phyloP scores from a whole-genome alignment of 2,329 filamentous ascomycete species.

The Nothopassalora personata region DNA sequence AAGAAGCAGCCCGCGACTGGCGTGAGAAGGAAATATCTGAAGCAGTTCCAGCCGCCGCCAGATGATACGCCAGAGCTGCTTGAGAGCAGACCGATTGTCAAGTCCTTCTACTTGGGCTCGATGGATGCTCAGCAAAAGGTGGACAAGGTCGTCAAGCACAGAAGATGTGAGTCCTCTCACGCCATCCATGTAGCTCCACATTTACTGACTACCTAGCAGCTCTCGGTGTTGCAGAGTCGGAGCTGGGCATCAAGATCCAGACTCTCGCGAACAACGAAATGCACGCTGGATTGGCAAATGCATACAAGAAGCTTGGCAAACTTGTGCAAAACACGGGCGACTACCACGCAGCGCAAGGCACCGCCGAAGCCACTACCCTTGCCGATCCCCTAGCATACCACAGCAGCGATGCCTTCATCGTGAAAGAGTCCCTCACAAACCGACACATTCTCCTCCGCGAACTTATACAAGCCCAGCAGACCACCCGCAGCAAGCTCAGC shows the following conservation, averaged over 20 bases:
- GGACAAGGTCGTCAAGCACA: constrained; percentile 84
- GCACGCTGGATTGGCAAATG: constrained; percentile 78
- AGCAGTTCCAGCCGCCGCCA: constrained; percentile 95
- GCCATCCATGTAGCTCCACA: neutral
- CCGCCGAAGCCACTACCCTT: constrained; percentile 89
- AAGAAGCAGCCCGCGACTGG: constrained; percentile 96
- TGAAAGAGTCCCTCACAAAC: constrained; percentile 97
- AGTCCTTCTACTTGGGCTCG: constrained; percentile 88
- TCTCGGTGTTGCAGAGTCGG: constrained; percentile 83
- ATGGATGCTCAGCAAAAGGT: constrained; percentile 98
- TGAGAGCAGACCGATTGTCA: constrained; percentile 82
- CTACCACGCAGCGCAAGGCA: constrained; percentile 92
- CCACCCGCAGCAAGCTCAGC: constrained; percentile 72
- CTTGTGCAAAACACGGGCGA: constrained; percentile 90
- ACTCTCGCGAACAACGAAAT: constrained; percentile 85
- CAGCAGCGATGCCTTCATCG: constrained; percentile 91
- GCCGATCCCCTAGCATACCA: constrained; percentile 93
- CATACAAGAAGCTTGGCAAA: constrained; percentile 92
- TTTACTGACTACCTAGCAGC: constrained; percentile 49
- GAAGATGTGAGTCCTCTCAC: constrained; percentile 62
- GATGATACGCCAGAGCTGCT: constrained; percentile 95
- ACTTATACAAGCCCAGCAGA: constrained; percentile 83
- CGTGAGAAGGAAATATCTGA: constrained; percentile 88
- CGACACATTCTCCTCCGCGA: constrained; percentile 94
- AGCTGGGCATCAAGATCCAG: constrained; percentile 85